A percentile compares a stretch with the other conserved stretches of the same genome.
Evolutionary conservation across 1,139 yeast genomes (phyloP).

Genomic region (Taphrina pruni): DNA sequence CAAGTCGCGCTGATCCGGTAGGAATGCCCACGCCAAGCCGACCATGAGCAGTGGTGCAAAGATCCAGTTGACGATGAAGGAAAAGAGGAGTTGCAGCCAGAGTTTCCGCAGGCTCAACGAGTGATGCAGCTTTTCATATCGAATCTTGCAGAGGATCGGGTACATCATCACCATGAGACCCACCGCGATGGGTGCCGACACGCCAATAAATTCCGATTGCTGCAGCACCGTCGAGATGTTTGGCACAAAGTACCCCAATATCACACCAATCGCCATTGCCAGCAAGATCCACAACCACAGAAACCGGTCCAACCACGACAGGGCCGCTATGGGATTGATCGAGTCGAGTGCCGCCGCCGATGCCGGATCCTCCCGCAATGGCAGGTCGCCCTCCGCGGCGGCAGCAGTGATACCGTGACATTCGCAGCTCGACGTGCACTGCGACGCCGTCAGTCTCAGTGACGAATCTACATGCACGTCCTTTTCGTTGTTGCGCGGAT

Average conservation of each 20-base stretch:
- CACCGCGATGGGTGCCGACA: slow-evolving; percentile 58
- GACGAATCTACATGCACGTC: slow-evolving; percentile 1
- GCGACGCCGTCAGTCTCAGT: background rate
- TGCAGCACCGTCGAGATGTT: slow-evolving; percentile 47
- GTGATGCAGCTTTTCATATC: slow-evolving; percentile 56
- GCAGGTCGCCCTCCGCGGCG: background rate
- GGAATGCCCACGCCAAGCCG: slow-evolving; percentile 62
- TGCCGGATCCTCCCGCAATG: slow-evolving; percentile 1
- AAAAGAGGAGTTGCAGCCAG: slow-evolving; percentile 54
- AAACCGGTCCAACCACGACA: slow-evolving; percentile 48
- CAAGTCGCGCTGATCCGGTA: slow-evolving; percentile 60
- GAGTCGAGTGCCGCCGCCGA: slow-evolving; percentile 16
- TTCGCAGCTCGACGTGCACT: slow-evolving; percentile 18
- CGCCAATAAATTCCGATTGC: slow-evolving; percentile 49
- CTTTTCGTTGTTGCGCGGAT: slow-evolving; percentile 1
- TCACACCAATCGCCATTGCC: slow-evolving; percentile 50
- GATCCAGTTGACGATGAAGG: slow-evolving; percentile 62
- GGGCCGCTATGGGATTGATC: slow-evolving; percentile 42
- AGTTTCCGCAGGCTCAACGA: slow-evolving; percentile 49
- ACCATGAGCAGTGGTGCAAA: slow-evolving; percentile 65
- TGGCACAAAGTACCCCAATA: slow-evolving; percentile 51
- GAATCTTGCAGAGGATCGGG: slow-evolving; percentile 63
- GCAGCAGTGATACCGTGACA: background rate
- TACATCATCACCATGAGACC: slow-evolving; percentile 66
- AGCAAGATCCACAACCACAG: slow-evolving; percentile 50